Conservation (phyloP, 768 basidiomycete genomes). For the Lactarius trivialis region DNA sequence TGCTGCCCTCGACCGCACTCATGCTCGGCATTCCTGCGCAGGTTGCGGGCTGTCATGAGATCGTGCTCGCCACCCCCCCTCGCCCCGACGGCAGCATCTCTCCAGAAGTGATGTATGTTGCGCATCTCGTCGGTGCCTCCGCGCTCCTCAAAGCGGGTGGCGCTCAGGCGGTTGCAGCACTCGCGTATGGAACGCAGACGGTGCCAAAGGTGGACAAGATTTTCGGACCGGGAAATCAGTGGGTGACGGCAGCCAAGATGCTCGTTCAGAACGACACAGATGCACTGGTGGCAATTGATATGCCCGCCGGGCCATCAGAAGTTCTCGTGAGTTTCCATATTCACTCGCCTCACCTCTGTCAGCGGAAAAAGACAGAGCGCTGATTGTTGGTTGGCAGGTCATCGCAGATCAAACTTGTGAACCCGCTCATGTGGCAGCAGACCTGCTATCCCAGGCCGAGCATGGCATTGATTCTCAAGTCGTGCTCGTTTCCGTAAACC, state of each 20-base stretch:
- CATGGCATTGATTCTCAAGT: constrained; percentile 99
- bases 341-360: background rate
- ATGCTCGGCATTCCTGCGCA: constrained; percentile 98
- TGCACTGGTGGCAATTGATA: constrained; percentile 93
- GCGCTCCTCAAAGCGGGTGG: constrained; percentile 93
- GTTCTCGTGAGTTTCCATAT: constrained; percentile 65
- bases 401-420: constrained; percentile 86
- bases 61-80: constrained; percentile 96
- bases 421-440: constrained; percentile 90
- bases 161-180: constrained; percentile 90
- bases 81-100: constrained; percentile 87
- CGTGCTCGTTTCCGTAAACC: constrained; percentile 76
- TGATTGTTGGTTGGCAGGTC: constrained; percentile 46
- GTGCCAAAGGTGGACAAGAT: constrained; percentile 99
- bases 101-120: constrained; percentile 97
- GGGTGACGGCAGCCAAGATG: constrained; percentile 99
- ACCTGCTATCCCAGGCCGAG: constrained; percentile 95
- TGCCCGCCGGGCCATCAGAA: constrained; percentile 98
- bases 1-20: constrained; percentile 92
- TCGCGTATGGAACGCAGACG: constrained; percentile 93
- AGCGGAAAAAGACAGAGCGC: background rate
- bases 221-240: constrained; percentile 98
- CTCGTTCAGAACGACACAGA: constrained; percentile 97
- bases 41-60: constrained; percentile 88
- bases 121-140: constrained; percentile 82